These are phyloP conservation scores for Phytophthora pluvialis DNA, from an alignment of 352 stramenopile genomes.

Conservation along the genomic window DNA sequence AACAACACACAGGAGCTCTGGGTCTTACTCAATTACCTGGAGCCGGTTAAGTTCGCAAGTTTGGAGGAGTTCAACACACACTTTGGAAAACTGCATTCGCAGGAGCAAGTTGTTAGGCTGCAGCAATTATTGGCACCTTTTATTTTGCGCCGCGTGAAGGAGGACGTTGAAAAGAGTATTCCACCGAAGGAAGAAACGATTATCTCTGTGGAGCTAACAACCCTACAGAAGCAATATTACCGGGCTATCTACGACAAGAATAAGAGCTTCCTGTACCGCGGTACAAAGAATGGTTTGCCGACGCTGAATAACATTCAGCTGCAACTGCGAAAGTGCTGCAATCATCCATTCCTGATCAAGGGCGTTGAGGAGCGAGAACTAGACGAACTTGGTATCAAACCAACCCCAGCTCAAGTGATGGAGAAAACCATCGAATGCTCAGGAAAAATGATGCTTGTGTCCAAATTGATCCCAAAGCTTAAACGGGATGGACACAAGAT, in stretches of 20 bases:
- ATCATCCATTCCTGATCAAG: conserved; percentile 99
- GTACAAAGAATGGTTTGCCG: conserved; percentile 84
- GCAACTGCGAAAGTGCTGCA: conserved; percentile 99
- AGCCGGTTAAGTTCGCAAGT: conserved; percentile 93
- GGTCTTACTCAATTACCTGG: conserved; percentile 97
- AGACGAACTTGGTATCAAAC: conserved; percentile 67
- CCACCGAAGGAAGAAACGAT: conserved; percentile 97
- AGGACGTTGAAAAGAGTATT: conserved; percentile 96
- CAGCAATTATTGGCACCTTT: conserved; percentile 95
- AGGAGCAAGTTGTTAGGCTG: conserved; percentile 94
- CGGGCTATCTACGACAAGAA: conserved; percentile 99
- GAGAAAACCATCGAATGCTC: conserved; percentile 87
- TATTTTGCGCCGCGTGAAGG: conserved; percentile 97
- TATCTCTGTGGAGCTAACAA: conserved; percentile 97
- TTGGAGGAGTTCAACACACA: conserved; percentile 91
- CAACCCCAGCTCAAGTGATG: conserved; percentile 65
- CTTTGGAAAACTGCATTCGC: conserved; percentile 93
- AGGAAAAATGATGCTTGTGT: conserved; percentile 92
- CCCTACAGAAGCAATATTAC: conserved; percentile 99
- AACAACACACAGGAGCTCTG: conserved; percentile 98
- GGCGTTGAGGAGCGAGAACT: conserved; percentile 90
- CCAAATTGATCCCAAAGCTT: conserved; percentile 91
- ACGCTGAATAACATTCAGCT: conserved; percentile 99
- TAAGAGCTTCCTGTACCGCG: conserved; percentile 95
- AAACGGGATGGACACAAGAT: conserved; percentile 93